Base-by-base conservation (phyloP, 1,284 basidiomycete species). In the Hortiboletus rubellus region DNA sequence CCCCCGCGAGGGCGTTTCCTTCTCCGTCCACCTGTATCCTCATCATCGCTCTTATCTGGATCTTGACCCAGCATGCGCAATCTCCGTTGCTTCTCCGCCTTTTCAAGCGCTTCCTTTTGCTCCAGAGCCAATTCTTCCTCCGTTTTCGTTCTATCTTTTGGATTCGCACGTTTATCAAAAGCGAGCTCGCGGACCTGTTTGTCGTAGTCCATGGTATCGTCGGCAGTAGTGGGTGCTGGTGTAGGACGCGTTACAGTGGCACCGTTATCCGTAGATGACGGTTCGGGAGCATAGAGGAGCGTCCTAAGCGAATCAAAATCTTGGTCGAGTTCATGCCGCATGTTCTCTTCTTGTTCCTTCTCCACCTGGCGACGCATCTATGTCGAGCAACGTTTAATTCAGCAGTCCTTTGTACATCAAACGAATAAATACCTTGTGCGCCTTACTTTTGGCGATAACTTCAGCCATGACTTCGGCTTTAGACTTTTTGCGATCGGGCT, bases 381-480 rank as follows among this genome's bases (percentile, higher is more conserved):
- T 47, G 33, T 10, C 40, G 54, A 41, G 54, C 24, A 51, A 38
- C 37, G 51, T 46, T 3, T 62, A 22, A 47, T 27, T 55, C 14
- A 50, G 12, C 43, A 5, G 30, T n/a, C 36, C 31, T 14, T 57
- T 18, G 31, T 15, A 46, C 2, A 37, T 31, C 37, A 17, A 30
- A 56, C 7, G 34, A 53, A 10, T 17, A 47, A 72, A 52, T 61
- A 92, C 94, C 79, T 96, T 98, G 76, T 97, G 85, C 54, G 87
- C 85, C 74, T 99, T 99, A 76, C 94, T 96, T 76, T 99, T 99
- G 14, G 94, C 92, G 50, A 99, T 95, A 50, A 99, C 90, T 74
- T 99, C 97, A 1, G 91, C 86, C 97, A 99, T 99, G 60, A 98
- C 93, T 71, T 99, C 96, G 5, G 92, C 89, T 76, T 98, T 98